phyloP scores from a whole-genome alignment of 352 stramenopile species.

The Globisporangium sylvaticum region DNA sequence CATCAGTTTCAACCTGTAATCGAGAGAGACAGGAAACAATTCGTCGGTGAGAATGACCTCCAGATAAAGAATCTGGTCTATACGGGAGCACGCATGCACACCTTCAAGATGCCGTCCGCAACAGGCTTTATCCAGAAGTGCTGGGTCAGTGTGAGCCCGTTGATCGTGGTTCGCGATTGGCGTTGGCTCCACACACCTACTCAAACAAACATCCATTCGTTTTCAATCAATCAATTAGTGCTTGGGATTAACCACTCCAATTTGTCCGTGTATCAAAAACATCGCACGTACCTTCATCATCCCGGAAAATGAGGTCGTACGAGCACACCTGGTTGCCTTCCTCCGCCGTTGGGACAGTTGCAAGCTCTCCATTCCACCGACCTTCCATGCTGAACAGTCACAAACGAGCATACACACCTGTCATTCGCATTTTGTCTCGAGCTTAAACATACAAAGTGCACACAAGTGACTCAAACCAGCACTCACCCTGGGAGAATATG shows the following conservation, averaged over 20 bases:
- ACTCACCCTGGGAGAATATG: slow-evolving; percentile 67
- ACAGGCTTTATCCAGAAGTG: slow-evolving; percentile 88
- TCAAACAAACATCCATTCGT: background rate
- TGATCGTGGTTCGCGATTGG: slow-evolving; percentile 84
- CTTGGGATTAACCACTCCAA: background rate
- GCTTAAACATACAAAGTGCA: background rate
- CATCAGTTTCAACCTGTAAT: slow-evolving; percentile 72
- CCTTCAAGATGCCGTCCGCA: slow-evolving; percentile 83
- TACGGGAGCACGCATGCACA: slow-evolving; percentile 5
- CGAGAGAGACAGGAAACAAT: background rate
- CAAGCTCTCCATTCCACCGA: slow-evolving; percentile 82
- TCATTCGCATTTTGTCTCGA: background rate
- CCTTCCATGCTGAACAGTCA: slow-evolving; percentile 59
- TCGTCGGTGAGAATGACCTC: background rate
- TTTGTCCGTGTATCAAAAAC: background rate
- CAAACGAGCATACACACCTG: background rate
- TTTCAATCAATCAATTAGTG: background rate
- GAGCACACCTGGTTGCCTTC: slow-evolving; percentile 86
- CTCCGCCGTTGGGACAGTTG: slow-evolving; percentile 63
- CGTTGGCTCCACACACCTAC: slow-evolving; percentile 79
- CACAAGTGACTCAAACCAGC: background rate
- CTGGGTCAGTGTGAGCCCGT: slow-evolving; percentile 78
- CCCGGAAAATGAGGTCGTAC: slow-evolving; percentile 78
- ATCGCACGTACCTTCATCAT: slow-evolving; percentile 52
- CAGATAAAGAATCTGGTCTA: background rate